Evolutionary conservation across 2,329 filamentous ascomycete species (phyloP).

Genomic region (Nigrograna mackinnonii): DNA sequence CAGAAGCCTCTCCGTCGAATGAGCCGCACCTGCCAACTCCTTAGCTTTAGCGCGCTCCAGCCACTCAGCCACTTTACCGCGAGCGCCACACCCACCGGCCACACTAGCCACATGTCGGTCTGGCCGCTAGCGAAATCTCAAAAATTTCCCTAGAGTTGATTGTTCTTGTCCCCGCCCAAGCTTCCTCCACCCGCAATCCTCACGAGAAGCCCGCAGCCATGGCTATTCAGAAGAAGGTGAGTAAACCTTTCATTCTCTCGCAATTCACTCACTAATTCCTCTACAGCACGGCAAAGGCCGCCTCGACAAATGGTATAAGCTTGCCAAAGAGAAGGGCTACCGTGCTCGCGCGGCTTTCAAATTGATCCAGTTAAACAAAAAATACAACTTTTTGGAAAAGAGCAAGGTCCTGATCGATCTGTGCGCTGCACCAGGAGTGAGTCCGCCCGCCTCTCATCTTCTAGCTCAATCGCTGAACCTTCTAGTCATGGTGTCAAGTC

Average conservation of each 20-base stretch:
- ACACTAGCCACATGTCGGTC: no score
- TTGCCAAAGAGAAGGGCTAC: constrained; percentile 98
- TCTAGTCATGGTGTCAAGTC: constrained; percentile 90
- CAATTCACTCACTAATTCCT: constrained; percentile 24
- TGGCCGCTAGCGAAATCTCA: constrained; percentile 3
- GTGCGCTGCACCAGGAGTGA: constrained; percentile 90
- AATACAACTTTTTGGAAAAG: constrained; percentile 97
- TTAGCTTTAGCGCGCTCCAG: no score
- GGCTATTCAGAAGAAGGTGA: constrained; percentile 98
- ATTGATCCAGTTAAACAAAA: constrained; percentile 94
- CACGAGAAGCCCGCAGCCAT: no score
- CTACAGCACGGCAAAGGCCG: constrained; percentile 86
- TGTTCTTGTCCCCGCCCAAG: no score
- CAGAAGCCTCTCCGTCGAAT: no score
- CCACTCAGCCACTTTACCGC: no score
- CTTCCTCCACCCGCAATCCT: no score
- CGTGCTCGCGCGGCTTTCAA: constrained; percentile 96
- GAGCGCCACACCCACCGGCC: no score
- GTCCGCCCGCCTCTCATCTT: constrained; percentile 39
- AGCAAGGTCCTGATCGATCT: constrained; percentile 96
- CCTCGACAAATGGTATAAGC: constrained; percentile 98
- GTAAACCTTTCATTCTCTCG: constrained; percentile 7
- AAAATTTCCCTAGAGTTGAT: constrained; percentile 15
- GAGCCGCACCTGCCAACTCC: no score
- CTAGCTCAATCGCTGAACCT: constrained; percentile 6